Evolutionary conservation across 345 rosid species (phyloP).

Genomic region (Heritiera fomes): DNA sequence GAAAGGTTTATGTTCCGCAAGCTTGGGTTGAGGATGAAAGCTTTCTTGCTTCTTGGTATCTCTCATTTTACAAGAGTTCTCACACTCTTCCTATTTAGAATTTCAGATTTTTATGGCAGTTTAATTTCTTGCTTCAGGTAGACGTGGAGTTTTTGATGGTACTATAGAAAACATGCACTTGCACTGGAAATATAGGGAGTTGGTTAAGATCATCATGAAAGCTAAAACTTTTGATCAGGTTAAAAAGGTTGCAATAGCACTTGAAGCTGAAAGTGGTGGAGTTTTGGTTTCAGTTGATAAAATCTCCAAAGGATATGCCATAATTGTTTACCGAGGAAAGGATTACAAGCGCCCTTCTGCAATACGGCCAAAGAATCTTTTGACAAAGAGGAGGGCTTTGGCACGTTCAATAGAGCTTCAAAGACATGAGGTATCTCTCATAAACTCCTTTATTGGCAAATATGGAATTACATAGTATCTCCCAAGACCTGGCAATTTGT

Average conservation of each 20-base stretch:
- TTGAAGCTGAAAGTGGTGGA: slow-evolving; percentile 97
- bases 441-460: slow-evolving; percentile 15
- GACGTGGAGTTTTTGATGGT: slow-evolving; percentile 94
- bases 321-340: slow-evolving; percentile 83
- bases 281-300: slow-evolving; percentile 86
- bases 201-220: slow-evolving; percentile 80
- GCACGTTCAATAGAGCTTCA: slow-evolving; percentile 96
- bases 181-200: slow-evolving; percentile 94
- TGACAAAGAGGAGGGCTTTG: slow-evolving; percentile 95
- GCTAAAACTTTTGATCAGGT: slow-evolving; percentile 73
- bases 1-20: slow-evolving; percentile 98
- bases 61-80: slow-evolving; percentile 5
- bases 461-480: slow-evolving; percentile 7
- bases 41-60: slow-evolving; percentile 87
- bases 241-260: slow-evolving; percentile 80
- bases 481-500: neutral
- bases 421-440: slow-evolving; percentile 67
- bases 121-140: slow-evolving; percentile 53
- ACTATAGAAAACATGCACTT: slow-evolving; percentile 98
- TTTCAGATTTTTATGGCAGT: slow-evolving; percentile 25
- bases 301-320: slow-evolving; percentile 88
- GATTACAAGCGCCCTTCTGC: slow-evolving; percentile 79
- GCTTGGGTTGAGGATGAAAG: slow-evolving; percentile 93
- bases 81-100: slow-evolving; percentile 10
- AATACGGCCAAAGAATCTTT: slow-evolving; percentile 80